phyloP scores from a whole-genome alignment of 306 rosid species.

The Prunus dulcis region DNA sequence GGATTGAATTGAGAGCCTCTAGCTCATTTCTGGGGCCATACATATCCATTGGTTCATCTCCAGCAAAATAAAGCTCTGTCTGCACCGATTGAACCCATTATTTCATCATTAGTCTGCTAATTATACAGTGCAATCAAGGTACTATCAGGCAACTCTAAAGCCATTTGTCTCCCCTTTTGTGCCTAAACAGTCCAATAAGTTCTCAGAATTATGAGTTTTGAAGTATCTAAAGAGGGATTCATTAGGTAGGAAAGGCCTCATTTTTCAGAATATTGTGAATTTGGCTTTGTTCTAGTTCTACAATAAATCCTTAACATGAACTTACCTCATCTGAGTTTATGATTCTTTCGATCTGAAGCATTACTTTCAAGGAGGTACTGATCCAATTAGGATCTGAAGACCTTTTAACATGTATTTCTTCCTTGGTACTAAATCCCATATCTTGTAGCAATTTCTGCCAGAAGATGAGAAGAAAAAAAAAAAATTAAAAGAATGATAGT shows the following conservation, averaged over 20 bases:
- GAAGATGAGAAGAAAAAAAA: slow-evolving; percentile 20
- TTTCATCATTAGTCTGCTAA: slow-evolving; percentile 24
- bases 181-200: slow-evolving; percentile 14
- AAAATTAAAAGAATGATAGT: slow-evolving; percentile 3
- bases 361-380: slow-evolving; percentile 35
- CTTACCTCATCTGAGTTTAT: slow-evolving; percentile 75
- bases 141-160: background rate
- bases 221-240: slow-evolving; percentile 7
- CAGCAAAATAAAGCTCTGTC: slow-evolving; percentile 85
- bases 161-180: slow-evolving; percentile 20
- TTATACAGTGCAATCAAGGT: slow-evolving; percentile 7
- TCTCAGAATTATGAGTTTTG: background rate
- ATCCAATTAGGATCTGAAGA: slow-evolving; percentile 34
- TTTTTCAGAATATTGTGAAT: background rate
- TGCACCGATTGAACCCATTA: slow-evolving; percentile 37
- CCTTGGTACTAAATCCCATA: slow-evolving; percentile 58
- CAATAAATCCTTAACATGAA: background rate
- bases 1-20: slow-evolving; percentile 60
- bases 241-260: background rate
- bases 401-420: slow-evolving; percentile 38
- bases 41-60: slow-evolving; percentile 47
- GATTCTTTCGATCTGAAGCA: slow-evolving; percentile 67
- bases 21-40: slow-evolving; percentile 84
- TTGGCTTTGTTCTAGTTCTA: slow-evolving; percentile 1
- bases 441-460: slow-evolving; percentile 54